These are phyloP conservation scores for Blastobotrys attinorum DNA, from an alignment of 805 yeast genomes.

Conservation along the genomic window DNA sequence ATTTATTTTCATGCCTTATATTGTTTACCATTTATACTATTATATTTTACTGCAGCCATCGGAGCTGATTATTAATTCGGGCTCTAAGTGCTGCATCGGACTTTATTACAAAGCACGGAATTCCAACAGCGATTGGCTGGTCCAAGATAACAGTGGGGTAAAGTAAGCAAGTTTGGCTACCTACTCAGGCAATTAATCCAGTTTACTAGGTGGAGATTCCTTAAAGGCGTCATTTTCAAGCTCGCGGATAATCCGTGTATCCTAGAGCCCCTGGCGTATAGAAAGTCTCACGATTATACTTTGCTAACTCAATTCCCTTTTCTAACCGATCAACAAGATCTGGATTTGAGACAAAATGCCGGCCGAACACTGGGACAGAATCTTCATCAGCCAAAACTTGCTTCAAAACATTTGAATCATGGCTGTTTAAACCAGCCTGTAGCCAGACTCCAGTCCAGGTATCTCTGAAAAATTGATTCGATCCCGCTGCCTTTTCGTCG, in stretches of 20 bases:
- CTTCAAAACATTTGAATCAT: constrained; percentile 6
- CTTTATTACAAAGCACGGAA: too few relatives aligned
- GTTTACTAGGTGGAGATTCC: neutral
- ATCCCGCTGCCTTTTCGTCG: constrained; percentile 8
- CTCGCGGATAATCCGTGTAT: constrained; percentile 10
- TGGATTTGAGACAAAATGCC: constrained; percentile 48
- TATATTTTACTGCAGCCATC: too few relatives aligned
- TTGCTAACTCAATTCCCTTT: constrained; percentile 33
- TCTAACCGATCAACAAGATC: constrained; percentile 41
- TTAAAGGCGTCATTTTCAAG: too few relatives aligned
- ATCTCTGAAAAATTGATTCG: constrained; percentile 15
- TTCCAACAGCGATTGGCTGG: too few relatives aligned
- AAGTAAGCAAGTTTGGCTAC: too few relatives aligned
- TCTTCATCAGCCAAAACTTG: constrained; percentile 31
- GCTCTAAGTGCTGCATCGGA: too few relatives aligned
- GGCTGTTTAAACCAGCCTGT: constrained; percentile 17
- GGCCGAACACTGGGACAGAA: constrained; percentile 36
- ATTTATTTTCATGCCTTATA: too few relatives aligned
- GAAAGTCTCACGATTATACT: constrained; percentile 43
- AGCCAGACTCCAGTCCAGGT: constrained; percentile 19
- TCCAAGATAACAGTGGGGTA: too few relatives aligned
- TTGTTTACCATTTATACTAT: too few relatives aligned
- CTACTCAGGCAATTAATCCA: too few relatives aligned
- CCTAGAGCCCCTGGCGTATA: constrained; percentile 23
- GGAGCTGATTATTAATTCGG: too few relatives aligned